A percentile compares a stretch with the other conserved stretches of the same genome.
These are phyloP conservation scores for Geum urbanum DNA, from an alignment of 306 rosid genomes.

Conservation along the genomic window DNA sequence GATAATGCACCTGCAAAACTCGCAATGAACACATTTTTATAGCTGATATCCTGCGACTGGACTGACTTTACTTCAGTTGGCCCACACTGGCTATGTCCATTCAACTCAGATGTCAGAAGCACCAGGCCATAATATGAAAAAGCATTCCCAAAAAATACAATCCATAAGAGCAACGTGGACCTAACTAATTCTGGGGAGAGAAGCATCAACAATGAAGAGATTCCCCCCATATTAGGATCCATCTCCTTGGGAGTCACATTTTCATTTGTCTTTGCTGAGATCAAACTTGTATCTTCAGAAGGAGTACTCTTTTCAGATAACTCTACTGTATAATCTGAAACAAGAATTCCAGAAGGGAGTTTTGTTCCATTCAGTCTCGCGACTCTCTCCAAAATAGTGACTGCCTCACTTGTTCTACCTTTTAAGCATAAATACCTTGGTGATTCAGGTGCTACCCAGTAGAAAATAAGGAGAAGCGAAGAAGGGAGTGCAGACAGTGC, in stretches of 20 bases:
- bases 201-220: conserved; percentile 61
- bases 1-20: conserved; percentile 79
- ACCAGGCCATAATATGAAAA: conserved; percentile 96
- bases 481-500: conserved; percentile 83
- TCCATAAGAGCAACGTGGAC: conserved; percentile 88
- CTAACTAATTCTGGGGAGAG: conserved; percentile 65
- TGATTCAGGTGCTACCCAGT: conserved; percentile 76
- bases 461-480: conserved; percentile 75
- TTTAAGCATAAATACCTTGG: conserved; percentile 79
- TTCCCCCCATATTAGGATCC: conserved; percentile 36
- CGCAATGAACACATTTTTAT: conserved; percentile 66
- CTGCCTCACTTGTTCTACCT: conserved; percentile 69
- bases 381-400: conserved; percentile 70
- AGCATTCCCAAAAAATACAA: conserved; percentile 88
- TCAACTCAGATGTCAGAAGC: conserved; percentile 85
- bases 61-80: conserved; percentile 38
- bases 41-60: conserved; percentile 45
- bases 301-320: conserved; percentile 35
- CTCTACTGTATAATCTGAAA: conserved; percentile 58
- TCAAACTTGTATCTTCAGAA: conserved; percentile 54
- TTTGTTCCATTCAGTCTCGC: conserved; percentile 67
- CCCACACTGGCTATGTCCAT: conserved; percentile 47
- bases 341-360: conserved; percentile 71
- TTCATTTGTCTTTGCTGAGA: conserved; percentile 42
- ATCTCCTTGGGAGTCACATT: conserved; percentile 29